phyloP scores from a whole-genome alignment of 2,329 filamentous ascomycete genomes.

The Dothistroma pini region DNA sequence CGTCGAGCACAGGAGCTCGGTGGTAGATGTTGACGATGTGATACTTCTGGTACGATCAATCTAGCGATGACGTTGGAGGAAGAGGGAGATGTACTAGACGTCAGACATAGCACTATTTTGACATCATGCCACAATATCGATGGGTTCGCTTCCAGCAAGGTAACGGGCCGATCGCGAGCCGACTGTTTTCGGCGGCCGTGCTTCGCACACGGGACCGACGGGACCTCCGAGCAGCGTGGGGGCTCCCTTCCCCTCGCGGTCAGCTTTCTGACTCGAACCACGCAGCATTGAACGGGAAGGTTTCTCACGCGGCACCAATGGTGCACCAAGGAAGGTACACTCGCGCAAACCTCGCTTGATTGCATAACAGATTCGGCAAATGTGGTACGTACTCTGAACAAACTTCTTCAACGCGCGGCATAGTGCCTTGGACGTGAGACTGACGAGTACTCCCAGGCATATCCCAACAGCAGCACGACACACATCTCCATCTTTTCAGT shows the following conservation, averaged over 20 bases:
- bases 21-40: neutral
- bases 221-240: neutral
- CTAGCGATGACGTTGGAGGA: neutral
- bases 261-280: neutral
- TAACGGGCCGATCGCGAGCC: neutral
- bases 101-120: neutral
- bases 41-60: neutral
- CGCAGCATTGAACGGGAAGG: neutral
- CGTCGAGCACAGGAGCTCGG: too few species aligned
- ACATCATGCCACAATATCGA: neutral
- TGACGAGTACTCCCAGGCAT: neutral
- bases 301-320: neutral
- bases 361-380: neutral
- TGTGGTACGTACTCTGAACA: neutral
- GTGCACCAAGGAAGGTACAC: neutral
- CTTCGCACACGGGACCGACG: neutral
- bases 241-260: neutral
- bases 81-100: neutral
- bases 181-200: neutral
- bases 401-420: neutral
- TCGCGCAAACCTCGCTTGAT: neutral
- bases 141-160: neutral
- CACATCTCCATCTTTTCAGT: neutral
- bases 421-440: neutral
- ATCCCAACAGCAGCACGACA: neutral